A percentile compares a stretch with the other conserved stretches of the same genome.
phyloP scores from a whole-genome alignment of 768 basidiomycete species.

The Clathrus columnatus region DNA sequence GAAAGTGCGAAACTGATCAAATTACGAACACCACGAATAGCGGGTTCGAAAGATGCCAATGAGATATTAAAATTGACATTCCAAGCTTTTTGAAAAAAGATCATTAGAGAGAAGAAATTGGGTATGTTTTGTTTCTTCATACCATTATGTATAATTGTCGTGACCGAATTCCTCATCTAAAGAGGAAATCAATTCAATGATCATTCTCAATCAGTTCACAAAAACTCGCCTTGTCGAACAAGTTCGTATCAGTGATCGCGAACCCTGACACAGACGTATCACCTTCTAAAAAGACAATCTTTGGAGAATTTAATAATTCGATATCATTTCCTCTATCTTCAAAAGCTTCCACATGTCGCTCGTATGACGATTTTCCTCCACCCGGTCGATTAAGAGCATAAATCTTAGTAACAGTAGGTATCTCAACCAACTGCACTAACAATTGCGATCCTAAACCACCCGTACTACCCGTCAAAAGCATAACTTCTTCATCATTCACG shows the following conservation, averaged over 20 bases:
- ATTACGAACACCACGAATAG: conserved; percentile 22
- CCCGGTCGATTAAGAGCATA: conserved; percentile 11
- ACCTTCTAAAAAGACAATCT: conserved; percentile 18
- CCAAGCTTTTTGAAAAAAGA: conserved; percentile 24
- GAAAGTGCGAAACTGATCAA: conserved; percentile 26
- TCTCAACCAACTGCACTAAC: conserved; percentile 5
- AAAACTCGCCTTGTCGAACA: conserved; percentile 8
- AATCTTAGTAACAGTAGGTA: neutral
- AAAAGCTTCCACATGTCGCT: conserved; percentile 14
- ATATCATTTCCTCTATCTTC: conserved; percentile 15
- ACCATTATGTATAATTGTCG: conserved; percentile 11
- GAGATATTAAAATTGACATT: conserved; percentile 30
- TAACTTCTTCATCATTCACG: conserved; percentile 1
- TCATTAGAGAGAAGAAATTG: neutral
- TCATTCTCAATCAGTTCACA: neutral
- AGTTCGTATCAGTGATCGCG: neutral
- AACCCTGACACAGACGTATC: conserved; percentile 7
- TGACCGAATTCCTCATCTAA: conserved; percentile 6
- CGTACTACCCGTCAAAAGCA: conserved; percentile 13
- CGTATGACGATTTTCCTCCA: conserved; percentile 7
- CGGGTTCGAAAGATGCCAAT: conserved; percentile 24
- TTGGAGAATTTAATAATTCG: conserved; percentile 11
- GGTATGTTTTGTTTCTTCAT: neutral
- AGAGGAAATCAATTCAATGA: neutral
- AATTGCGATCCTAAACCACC: conserved; percentile 12